Conservation (phyloP, 345 rosid species). For the Murraya paniculata region DNA sequence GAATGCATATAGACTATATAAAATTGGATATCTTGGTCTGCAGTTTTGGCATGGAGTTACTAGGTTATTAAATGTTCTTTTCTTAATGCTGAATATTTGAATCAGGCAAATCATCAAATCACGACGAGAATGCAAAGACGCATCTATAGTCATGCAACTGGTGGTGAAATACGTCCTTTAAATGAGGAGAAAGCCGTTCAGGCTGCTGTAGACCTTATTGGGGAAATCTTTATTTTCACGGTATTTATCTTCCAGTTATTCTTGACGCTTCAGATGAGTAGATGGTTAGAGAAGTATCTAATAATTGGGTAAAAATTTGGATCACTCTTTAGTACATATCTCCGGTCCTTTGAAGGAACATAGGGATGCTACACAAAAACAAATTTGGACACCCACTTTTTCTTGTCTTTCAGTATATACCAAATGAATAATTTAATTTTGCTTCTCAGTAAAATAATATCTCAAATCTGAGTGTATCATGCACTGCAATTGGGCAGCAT, state of each 20-base stretch:
- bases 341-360: neutral
- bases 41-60: neutral
- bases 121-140: conserved; percentile 81
- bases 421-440: neutral
- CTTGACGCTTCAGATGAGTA: neutral
- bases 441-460: neutral
- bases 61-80: neutral
- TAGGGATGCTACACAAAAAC: neutral
- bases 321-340: neutral
- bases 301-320: neutral
- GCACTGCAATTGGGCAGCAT: neutral
- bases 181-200: conserved; percentile 94
- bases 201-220: conserved; percentile 90
- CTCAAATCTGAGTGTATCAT: neutral
- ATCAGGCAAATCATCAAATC: conserved; percentile 71
- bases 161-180: conserved; percentile 85
- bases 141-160: conserved; percentile 71
- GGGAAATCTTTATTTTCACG: conserved; percentile 80
- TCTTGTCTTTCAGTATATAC: neutral
- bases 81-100: conserved; percentile 13
- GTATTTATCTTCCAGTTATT: conserved; percentile 26
- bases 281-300: neutral
- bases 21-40: neutral
- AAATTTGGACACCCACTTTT: neutral
- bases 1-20: neutral